Conservation (phyloP, 2,329 filamentous ascomycete species). For the Aspergillus tanneri region DNA sequence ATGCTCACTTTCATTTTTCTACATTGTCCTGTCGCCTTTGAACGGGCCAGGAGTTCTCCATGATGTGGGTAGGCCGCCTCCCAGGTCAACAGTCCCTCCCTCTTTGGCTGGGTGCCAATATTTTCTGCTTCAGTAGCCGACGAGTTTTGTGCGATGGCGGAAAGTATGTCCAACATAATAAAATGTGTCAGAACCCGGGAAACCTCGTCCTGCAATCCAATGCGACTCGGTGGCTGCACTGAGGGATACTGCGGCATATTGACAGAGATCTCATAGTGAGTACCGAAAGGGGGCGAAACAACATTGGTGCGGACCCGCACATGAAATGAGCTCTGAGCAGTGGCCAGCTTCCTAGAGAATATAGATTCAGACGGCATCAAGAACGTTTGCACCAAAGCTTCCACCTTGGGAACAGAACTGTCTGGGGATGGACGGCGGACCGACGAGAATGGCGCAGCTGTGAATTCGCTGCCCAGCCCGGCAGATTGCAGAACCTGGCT, state of each 20-base stretch:
- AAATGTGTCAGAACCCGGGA: conserved; percentile 37
- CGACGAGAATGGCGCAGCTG: conserved; percentile 27
- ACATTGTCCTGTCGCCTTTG: conserved; percentile 19
- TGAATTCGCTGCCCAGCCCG: conserved; percentile 31
- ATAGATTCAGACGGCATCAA: conserved; percentile 45
- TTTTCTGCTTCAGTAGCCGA: conserved; percentile 1
- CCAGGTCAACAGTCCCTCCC: conserved; percentile 22
- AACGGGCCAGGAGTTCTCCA: conserved; percentile 33
- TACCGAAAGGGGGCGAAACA: conserved; percentile 35
- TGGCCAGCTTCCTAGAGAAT: conserved; percentile 38
- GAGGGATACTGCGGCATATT: conserved; percentile 32
- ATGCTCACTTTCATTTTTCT: conserved; percentile 37
- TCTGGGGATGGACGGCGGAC: conserved; percentile 16
- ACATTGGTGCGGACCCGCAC: conserved; percentile 41
- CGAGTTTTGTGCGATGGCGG: conserved; percentile 27
- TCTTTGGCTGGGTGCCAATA: neutral
- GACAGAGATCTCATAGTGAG: conserved; percentile 40
- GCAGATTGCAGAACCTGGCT: conserved; percentile 34
- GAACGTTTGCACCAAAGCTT: conserved; percentile 45
- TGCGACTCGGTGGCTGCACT: conserved; percentile 32
- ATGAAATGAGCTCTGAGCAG: conserved; percentile 36
- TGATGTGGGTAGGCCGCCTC: conserved; percentile 35
- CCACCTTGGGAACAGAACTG: conserved; percentile 27
- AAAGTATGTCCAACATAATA: conserved; percentile 40
- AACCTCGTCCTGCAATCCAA: conserved; percentile 36